Evolutionary conservation across 768 basidiomycete genomes (phyloP), one percentile per base, ranked within the genome.

Genomic region (Naganishia randhawae): DNA sequence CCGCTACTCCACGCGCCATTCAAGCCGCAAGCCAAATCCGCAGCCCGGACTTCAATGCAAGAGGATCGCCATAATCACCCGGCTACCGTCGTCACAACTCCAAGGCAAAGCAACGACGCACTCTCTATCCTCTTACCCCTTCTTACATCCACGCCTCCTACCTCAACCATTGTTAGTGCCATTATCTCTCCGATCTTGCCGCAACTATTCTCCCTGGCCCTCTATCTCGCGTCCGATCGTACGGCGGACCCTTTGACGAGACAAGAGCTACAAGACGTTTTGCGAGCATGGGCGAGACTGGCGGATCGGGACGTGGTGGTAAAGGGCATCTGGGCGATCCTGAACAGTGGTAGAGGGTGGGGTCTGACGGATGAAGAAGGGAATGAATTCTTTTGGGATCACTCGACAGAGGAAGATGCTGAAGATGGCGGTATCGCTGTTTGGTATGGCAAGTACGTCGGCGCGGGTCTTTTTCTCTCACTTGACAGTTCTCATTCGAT

Each of bases 241-340:
- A 76, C 86, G 2, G 83, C 87, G 4, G 89, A 92, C 75, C 88
- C 90, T 0, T 78, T 82, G 1, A 72, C 89, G 13, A 86, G 83
- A 69, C 86, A 87, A 72, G 82, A 84, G 2, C 80, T 90, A 2
- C 82, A 80, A 22, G 86, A 85, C 10, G 74, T 92, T 16, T 78
- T 94, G 25, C 76, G 82, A 4, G 87, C 88, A 0, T 95, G 91
- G 92, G 91, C 86, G 0, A 85, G 88, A 68, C 84, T 89, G 3
- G 83, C 87, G 0, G 82, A 82, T 39, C 73, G 78, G 6, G 71
- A 80, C 7, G 86, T 88, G 63, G 89, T 85, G 0, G 71, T 85
- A 19, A 79, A 81, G 19, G 83, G 84, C 0, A 73, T 92, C 3
- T 88, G 87, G 87, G 78, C 78, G 10, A 82, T 92, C 48, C 80